These are phyloP conservation scores for Calendula officinalis DNA, from an alignment of 129 eudicot species.

Conservation along the genomic window DNA sequence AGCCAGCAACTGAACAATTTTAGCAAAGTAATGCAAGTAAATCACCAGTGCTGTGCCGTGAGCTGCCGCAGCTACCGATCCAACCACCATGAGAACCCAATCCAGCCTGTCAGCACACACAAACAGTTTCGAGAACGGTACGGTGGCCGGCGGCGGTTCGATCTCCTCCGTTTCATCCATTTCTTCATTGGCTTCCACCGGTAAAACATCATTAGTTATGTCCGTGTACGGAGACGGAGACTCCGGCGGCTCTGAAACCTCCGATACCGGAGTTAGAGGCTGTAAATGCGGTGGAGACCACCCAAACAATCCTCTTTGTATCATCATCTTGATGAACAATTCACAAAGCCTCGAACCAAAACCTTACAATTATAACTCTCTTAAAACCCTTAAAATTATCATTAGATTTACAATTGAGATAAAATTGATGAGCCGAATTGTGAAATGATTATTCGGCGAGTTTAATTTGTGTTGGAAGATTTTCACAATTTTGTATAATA, in stretches of 20 bases:
- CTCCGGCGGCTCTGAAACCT: slow-evolving; percentile 99
- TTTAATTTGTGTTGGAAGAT: slow-evolving; percentile 7
- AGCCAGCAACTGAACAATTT: slow-evolving; percentile 65
- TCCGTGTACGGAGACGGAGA: slow-evolving; percentile 94
- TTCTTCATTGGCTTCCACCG: slow-evolving; percentile 66
- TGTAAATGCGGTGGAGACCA: slow-evolving; percentile 99
- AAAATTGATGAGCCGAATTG: slow-evolving; percentile 4
- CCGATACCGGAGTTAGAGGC: slow-evolving; percentile 98
- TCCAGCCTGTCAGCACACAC: slow-evolving; percentile 87
- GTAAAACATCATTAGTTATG: slow-evolving; percentile 47
- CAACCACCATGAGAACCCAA: slow-evolving; percentile 88
- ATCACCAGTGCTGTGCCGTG: slow-evolving; percentile 95
- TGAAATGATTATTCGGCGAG: background rate
- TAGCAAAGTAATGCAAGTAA: slow-evolving; percentile 92
- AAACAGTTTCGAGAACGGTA: slow-evolving; percentile 86
- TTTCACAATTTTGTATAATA: background rate
- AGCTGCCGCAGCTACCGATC: slow-evolving; percentile 97
- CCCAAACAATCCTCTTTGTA: slow-evolving; percentile 85
- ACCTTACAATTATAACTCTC: slow-evolving; percentile 17
- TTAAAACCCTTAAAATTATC: slow-evolving; percentile 43
- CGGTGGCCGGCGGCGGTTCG: slow-evolving; percentile 97
- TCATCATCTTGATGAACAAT: slow-evolving; percentile 49
- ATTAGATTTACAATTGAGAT: slow-evolving; percentile 12
- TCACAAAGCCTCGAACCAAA: slow-evolving; percentile 20
- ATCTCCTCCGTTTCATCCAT: slow-evolving; percentile 85